phyloP scores from a whole-genome alignment of 768 basidiomycete genomes.

The Pluteus cervinus region DNA sequence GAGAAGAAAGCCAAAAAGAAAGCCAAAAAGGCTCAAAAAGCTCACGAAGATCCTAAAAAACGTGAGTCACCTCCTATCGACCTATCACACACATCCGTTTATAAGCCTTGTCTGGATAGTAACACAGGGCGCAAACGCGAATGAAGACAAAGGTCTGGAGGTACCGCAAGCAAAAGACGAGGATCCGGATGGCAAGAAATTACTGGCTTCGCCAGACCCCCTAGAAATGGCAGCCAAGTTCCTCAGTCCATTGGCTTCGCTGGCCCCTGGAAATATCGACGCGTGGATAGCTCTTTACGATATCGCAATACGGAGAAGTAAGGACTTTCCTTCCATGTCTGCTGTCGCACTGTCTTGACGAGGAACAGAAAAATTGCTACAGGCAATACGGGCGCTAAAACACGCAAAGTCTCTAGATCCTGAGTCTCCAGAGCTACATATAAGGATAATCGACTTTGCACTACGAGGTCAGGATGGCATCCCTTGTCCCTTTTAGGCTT shows the following conservation, averaged over 20 bases:
- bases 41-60: constrained; percentile 67
- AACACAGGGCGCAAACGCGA: constrained; percentile 20
- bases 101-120: background rate
- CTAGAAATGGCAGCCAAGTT: constrained; percentile 74
- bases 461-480: constrained; percentile 36
- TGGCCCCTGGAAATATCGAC: constrained; percentile 50
- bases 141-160: constrained; percentile 73
- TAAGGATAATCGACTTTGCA: constrained; percentile 62
- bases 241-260: constrained; percentile 53
- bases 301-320: constrained; percentile 77
- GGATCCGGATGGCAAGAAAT: constrained; percentile 76
- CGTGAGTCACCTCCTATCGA: constrained; percentile 29
- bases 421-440: constrained; percentile 62
- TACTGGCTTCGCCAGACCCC: constrained; percentile 55
- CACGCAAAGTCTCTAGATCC: constrained; percentile 47
- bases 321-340: constrained; percentile 18
- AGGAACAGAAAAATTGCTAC: constrained; percentile 66
- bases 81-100: background rate
- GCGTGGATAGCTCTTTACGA: constrained; percentile 77
- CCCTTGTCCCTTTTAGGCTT: background rate
- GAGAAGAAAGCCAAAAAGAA: constrained; percentile 85
- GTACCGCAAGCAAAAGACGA: constrained; percentile 57
- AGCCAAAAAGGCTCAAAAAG: constrained; percentile 73
- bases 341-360: constrained; percentile 1
- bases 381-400: constrained; percentile 66